Base-by-base conservation (phyloP, 2,329 filamentous ascomycete genomes). In the Claviceps arundinis region DNA sequence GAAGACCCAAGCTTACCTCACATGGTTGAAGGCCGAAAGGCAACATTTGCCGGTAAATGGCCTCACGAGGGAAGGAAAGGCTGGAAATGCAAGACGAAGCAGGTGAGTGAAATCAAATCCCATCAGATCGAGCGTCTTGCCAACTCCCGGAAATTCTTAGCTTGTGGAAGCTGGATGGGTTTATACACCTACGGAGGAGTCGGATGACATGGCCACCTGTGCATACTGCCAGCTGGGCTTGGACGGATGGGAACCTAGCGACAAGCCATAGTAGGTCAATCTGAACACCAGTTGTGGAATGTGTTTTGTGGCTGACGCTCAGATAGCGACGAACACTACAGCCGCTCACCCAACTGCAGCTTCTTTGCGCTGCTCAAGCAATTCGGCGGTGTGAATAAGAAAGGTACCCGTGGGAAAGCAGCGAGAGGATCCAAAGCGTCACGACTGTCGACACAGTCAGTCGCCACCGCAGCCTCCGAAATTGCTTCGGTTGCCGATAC, bases 91-190 rank as follows among this genome's bases (percentile, higher is more conserved):
- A 94, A 93, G 67, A 83, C 81, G 0, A 86, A 93, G 59, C 90
- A 94, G 82, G 87, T 89, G 70, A 53, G 70, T 56, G 22, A n/a
- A 5, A 9, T 11, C 8, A 17, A 1, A 6, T 17, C 1, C n/a
- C 26, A n/a, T 14, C 4, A 17, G 26, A 17, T 37, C 30, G 34
- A 40, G 19, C 37, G 22, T 42, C 48, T 44, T 47, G 37, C 53
- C 56, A 49, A 58, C 47, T 45, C 19, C 9, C 14, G 8, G 26
- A 24, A 13, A 11, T 41, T 8, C n/a, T 7, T 60, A 93, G 82
- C 83, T 97, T 72, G 88, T 88, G 37, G 87, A 91, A 58, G 87
- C 89, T 30, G 93, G 93, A 11, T 98, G 91, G 90, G 89, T 86
- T 64, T 96, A 90, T 68, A 94, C 89, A 24, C 90, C 93, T 0